Percentiles rank a stretch among this genome's conserved stretches.
Evolutionary conservation across 805 yeast species (phyloP).

Genomic region (Yamadazyma insecticola): DNA sequence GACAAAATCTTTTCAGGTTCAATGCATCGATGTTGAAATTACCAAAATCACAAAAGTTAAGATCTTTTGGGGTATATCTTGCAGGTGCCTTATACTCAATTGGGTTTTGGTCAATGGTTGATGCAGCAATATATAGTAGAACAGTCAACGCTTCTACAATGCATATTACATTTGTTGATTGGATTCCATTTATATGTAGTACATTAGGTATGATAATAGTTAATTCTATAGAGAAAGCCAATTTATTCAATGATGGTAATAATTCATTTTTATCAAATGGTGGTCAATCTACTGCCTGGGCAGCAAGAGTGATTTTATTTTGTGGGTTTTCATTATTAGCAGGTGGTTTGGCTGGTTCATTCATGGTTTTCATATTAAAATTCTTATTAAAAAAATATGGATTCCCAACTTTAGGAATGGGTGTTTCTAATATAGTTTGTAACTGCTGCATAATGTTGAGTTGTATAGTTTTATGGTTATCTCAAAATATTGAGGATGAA

Average conservation of each 20-base stretch:
- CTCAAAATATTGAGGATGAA: constrained; percentile 95
- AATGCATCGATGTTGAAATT: constrained; percentile 48
- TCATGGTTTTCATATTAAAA: constrained; percentile 82
- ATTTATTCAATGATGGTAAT: constrained; percentile 41
- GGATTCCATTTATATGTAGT: constrained; percentile 91
- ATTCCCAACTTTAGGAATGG: constrained; percentile 93
- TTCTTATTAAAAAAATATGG: constrained; percentile 73
- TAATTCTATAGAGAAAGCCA: constrained; percentile 66
- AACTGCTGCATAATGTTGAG: constrained; percentile 81
- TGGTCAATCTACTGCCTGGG: constrained; percentile 69
- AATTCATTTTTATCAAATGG: constrained; percentile 38
- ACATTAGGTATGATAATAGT: constrained; percentile 85
- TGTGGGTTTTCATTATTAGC: constrained; percentile 90
- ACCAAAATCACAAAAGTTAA: constrained; percentile 65
- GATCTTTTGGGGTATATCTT: constrained; percentile 72
- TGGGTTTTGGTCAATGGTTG: constrained; percentile 87
- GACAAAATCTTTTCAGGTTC: constrained; percentile 59
- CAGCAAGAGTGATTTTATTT: constrained; percentile 85
- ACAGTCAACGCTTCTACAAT: constrained; percentile 81
- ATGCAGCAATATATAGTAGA: constrained; percentile 81
- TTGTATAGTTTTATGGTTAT: constrained; percentile 86
- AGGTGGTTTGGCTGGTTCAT: constrained; percentile 89
- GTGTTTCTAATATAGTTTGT: constrained; percentile 78
- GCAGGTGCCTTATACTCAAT: constrained; percentile 74
- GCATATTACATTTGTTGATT: constrained; percentile 88